Percentiles rank a stretch among this genome's conserved stretches.
phyloP scores from a whole-genome alignment of 2,329 filamentous ascomycete genomes.

The Sporothrix pallida region DNA sequence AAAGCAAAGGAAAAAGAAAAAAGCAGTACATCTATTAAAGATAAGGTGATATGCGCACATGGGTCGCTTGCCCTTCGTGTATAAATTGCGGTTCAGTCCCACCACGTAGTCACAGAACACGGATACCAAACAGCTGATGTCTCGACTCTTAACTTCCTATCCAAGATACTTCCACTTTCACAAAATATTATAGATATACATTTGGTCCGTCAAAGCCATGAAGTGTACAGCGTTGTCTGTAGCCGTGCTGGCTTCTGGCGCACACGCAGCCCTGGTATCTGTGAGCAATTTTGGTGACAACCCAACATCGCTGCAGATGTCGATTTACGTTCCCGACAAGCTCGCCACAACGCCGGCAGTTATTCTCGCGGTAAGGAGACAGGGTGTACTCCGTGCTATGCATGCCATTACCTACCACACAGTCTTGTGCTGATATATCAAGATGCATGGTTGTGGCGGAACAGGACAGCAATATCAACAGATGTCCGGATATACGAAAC shows the following conservation, averaged over 20 bases:
- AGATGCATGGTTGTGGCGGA: slow-evolving; percentile 18
- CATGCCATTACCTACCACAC: too few relatives aligned
- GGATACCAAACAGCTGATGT: too few relatives aligned
- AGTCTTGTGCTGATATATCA: not conserved
- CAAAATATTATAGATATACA: not conserved
- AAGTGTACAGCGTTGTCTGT: not conserved
- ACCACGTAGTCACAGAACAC: too few relatives aligned
- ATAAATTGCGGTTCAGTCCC: too few relatives aligned
- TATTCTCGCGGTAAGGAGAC: slow-evolving; percentile 28
- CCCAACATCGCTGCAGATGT: slow-evolving; percentile 24
- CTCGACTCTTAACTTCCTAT: not conserved
- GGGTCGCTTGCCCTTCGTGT: too few relatives aligned
- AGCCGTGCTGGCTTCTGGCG: not conserved
- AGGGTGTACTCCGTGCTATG: not conserved
- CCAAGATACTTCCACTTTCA: not conserved
- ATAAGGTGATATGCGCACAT: too few relatives aligned
- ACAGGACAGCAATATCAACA: slow-evolving; percentile 20
- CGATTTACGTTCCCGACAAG: slow-evolving; percentile 31
- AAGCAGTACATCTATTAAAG: too few relatives aligned
- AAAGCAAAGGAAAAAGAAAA: not conserved
- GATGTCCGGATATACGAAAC: slow-evolving; percentile 12
- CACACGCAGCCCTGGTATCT: slow-evolving; percentile 42
- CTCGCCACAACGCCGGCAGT: slow-evolving; percentile 31
- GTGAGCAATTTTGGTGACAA: slow-evolving; percentile 32
- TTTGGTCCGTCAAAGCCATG: not conserved